phyloP scores from a whole-genome alignment of 768 basidiomycete genomes.

The Lentinula lateritia region DNA sequence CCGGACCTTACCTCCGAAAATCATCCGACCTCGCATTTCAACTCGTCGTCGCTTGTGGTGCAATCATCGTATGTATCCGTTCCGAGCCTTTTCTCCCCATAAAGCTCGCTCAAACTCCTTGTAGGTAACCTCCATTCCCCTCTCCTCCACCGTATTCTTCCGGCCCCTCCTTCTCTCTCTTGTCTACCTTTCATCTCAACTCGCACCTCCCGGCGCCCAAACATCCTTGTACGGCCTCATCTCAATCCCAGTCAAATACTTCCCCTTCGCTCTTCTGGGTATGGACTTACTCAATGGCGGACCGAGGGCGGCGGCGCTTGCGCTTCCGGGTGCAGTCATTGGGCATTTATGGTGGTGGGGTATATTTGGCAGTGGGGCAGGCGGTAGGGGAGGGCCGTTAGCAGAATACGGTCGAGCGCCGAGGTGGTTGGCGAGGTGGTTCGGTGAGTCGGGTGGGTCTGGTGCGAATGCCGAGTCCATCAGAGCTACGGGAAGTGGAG shows the following conservation, averaged over 20 bases:
- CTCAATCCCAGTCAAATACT: constrained; percentile 64
- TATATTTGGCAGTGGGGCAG: constrained; percentile 49
- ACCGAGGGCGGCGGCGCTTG: constrained; percentile 45
- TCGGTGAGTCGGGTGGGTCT: constrained; percentile 32
- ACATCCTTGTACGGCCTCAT: constrained; percentile 79
- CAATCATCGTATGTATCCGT: constrained; percentile 51
- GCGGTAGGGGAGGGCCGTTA: constrained; percentile 31
- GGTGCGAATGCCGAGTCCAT: constrained; percentile 21
- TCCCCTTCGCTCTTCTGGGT: constrained; percentile 68
- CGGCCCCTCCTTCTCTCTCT: constrained; percentile 64
- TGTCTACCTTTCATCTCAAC: constrained; percentile 61
- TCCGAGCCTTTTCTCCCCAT: neutral
- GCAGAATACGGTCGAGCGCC: constrained; percentile 46
- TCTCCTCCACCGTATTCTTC: constrained; percentile 49
- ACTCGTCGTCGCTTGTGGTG: constrained; percentile 44
- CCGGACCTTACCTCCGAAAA: constrained; percentile 45
- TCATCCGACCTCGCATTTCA: constrained; percentile 81
- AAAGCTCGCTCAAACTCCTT: neutral
- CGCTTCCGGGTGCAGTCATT: constrained; percentile 65
- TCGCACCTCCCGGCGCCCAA: constrained; percentile 60
- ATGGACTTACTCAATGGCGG: constrained; percentile 68
- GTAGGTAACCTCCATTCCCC: constrained; percentile 54
- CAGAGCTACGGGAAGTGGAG: constrained; percentile 37
- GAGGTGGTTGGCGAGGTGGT: constrained; percentile 45
- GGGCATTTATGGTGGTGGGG: constrained; percentile 84